Base-by-base conservation (phyloP, 2,329 filamentous ascomycete species). In the Drechmeria coniospora region DNA sequence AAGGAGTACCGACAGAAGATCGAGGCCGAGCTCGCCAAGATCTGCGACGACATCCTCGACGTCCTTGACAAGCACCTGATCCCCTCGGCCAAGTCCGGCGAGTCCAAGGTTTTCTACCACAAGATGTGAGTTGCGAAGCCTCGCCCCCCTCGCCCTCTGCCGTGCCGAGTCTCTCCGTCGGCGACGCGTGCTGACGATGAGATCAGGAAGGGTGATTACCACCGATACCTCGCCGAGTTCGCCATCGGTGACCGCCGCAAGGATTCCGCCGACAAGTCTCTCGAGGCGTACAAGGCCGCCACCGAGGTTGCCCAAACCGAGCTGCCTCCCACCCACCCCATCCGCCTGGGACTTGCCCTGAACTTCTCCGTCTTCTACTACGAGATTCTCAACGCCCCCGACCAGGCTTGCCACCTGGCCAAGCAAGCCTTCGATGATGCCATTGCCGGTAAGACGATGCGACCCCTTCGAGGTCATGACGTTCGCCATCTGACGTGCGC, bases 281-380 rank as follows among this genome's bases (percentile, higher is more conserved):
- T 92, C 46, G 86, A 93, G 68, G 87, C 87, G 37, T 95, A 95
- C 80, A 93, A 94, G 68, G 66, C 59, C 61, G 87, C 87, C 46
- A 95, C 90, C 65, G 87, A 94, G 51, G 86, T 95, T 51, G 90
- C 90, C 46, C 87, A 94, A 69, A 93, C 82, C 40, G 87, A 95
- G 63, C 79, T 95, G 45, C 86, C 87, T 38, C 87, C 87, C 36
- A 95, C 90, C 36, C 87, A 95, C 71, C 87, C 87, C 47, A 95
- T 95, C 66, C 86, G 87, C 51, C 81, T 95, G 42, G 87, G 87
- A 58, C 79, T 95, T 50, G 87, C 87, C 42, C 76, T 95, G 46
- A 95, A 94, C 79, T 94, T 95, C 76, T 93, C 86, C 41, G 86
- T 94, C 51, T 95, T 94, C 73, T 95, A 95, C 78, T 98, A 98